Conservation (phyloP, 2,329 filamentous ascomycete genomes). For the Arthrobotrys musiformis region DNA sequence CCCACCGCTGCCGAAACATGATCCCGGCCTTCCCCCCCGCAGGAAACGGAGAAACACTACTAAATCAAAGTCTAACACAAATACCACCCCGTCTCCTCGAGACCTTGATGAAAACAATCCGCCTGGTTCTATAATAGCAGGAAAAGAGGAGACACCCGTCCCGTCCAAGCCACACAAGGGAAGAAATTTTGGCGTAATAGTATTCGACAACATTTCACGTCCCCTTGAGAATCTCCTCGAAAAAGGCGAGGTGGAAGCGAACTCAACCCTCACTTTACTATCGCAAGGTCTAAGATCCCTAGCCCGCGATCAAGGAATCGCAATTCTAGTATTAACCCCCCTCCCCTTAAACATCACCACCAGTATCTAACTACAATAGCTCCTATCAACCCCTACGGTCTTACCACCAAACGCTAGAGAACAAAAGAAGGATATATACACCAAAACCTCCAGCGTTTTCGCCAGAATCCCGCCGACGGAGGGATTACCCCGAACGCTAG, state of each 20-base stretch:
- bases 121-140: background rate
- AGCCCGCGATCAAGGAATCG: constrained; percentile 25
- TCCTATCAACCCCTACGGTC: constrained; percentile 27
- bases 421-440: constrained; percentile 14
- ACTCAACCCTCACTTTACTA: constrained; percentile 12
- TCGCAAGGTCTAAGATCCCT: constrained; percentile 26
- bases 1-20: constrained; percentile 32
- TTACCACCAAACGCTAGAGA: constrained; percentile 3
- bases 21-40: constrained; percentile 25
- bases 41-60: constrained; percentile 13
- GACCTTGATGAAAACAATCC: background rate
- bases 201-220: constrained; percentile 49
- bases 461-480: constrained; percentile 25
- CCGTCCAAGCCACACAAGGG: background rate
- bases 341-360: background rate
- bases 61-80: background rate
- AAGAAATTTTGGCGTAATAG: constrained; percentile 21
- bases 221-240: constrained; percentile 28
- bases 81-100: no score
- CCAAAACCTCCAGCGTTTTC: constrained; percentile 33
- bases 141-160: background rate
- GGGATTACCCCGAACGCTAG: constrained; percentile 20
- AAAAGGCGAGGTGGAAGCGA: constrained; percentile 20
- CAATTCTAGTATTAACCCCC: constrained; percentile 24
- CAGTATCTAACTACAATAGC: background rate